phyloP scores from a whole-genome alignment of 441 rosid species.

The Manihot esculenta region DNA sequence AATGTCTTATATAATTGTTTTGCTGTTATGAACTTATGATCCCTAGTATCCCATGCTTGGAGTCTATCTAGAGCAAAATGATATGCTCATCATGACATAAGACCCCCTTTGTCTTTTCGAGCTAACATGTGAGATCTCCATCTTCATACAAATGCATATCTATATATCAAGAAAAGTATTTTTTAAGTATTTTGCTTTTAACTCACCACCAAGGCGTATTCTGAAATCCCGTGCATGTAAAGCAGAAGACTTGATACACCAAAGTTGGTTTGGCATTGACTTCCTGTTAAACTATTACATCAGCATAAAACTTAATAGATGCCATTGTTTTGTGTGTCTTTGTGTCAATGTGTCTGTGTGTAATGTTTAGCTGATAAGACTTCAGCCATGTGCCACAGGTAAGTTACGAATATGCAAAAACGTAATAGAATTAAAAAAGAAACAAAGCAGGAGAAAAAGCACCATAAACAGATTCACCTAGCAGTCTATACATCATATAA shows the following conservation, averaged over 20 bases:
- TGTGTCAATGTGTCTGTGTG: too few relatives aligned
- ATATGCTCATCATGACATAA: background rate
- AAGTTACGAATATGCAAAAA: background rate
- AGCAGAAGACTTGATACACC: constrained; percentile 34
- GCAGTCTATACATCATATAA: background rate
- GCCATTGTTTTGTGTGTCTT: too few relatives aligned
- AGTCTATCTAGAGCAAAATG: background rate
- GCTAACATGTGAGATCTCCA: background rate
- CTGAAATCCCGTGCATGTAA: constrained; percentile 15
- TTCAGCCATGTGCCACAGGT: background rate
- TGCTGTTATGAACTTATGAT: too few relatives aligned
- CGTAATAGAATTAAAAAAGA: background rate
- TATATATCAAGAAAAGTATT: too few relatives aligned
- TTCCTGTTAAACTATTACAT: constrained; percentile 30
- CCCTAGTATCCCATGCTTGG: background rate
- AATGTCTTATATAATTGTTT: background rate
- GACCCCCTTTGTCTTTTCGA: background rate
- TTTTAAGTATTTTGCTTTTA: background rate
- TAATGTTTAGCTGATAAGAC: background rate
- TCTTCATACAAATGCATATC: too few relatives aligned
- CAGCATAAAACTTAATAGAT: background rate
- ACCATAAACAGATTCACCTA: background rate
- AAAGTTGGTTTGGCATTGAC: constrained; percentile 16
- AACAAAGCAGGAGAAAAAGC: background rate
- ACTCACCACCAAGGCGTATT: constrained; percentile 37